Evolutionary conservation across 306 rosid species (phyloP).

Genomic region (Vigna reflexopilosa): DNA sequence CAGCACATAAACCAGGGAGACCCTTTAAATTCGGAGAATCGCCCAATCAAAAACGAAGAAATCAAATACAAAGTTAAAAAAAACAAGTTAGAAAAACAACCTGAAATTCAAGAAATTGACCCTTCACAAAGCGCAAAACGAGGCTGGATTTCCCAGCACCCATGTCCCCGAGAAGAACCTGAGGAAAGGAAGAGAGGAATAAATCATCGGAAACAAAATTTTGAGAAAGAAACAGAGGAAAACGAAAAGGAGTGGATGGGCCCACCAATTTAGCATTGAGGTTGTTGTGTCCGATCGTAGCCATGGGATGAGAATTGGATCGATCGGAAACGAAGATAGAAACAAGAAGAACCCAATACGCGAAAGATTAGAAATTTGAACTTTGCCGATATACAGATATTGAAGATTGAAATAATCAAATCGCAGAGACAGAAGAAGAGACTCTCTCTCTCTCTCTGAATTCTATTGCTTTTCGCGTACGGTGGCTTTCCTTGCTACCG

Average conservation of each 20-base stretch:
- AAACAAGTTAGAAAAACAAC: slow-evolving; percentile 18
- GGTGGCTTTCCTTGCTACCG: slow-evolving; percentile 46
- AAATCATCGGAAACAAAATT: slow-evolving; percentile 28
- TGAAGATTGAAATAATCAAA: slow-evolving; percentile 39
- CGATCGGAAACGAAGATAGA: slow-evolving; percentile 47
- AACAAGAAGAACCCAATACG: slow-evolving; percentile 38
- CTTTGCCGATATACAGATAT: slow-evolving; percentile 4
- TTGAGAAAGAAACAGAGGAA: background rate
- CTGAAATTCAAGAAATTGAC: slow-evolving; percentile 74
- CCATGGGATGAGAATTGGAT: slow-evolving; percentile 55
- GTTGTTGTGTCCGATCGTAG: slow-evolving; percentile 66
- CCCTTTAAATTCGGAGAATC: slow-evolving; percentile 8
- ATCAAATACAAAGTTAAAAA: background rate
- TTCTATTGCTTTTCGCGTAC: slow-evolving; percentile 43
- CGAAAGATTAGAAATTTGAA: slow-evolving; percentile 16
- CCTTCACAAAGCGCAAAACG: slow-evolving; percentile 70
- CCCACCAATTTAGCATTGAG: slow-evolving; percentile 68
- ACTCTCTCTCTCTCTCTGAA: slow-evolving; percentile 26
- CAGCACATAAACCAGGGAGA: background rate
- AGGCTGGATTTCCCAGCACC: slow-evolving; percentile 75
- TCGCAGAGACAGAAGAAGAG: slow-evolving; percentile 15
- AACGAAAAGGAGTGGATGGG: slow-evolving; percentile 11
- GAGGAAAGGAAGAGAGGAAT: slow-evolving; percentile 23
- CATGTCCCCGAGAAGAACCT: slow-evolving; percentile 77
- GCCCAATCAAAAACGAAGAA: slow-evolving; percentile 40